Conservation (phyloP, 441 rosid genomes). For the Rhodomyrtus psidioides region DNA sequence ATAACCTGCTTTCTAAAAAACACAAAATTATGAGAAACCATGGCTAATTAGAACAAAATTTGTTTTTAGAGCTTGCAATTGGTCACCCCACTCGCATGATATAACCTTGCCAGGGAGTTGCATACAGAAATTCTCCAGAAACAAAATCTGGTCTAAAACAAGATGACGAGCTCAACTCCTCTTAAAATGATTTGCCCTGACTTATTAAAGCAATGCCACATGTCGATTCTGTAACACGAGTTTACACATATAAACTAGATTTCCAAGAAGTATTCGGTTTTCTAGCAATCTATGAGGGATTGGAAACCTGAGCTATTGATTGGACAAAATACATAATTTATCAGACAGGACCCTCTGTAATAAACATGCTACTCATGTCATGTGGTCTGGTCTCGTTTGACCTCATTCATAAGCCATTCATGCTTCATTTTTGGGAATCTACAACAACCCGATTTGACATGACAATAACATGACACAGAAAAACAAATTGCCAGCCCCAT, state of each 20-base stretch:
- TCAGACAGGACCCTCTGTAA: not conserved
- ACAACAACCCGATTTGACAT: not conserved
- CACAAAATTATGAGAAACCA: not conserved
- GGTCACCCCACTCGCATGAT: not conserved
- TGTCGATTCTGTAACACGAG: not conserved
- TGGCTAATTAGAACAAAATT: not conserved
- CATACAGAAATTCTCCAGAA: not conserved
- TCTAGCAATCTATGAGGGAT: not conserved
- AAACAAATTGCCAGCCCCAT: not conserved
- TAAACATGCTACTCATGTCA: not conserved
- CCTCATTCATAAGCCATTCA: not conserved
- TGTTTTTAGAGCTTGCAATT: not conserved
- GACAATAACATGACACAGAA: not conserved
- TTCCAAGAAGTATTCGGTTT: not conserved
- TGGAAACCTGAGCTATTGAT: not conserved
- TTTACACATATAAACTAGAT: not conserved
- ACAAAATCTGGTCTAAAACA: not conserved
- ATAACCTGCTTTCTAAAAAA: not conserved
- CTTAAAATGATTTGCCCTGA: not conserved
- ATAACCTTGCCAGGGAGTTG: not conserved
- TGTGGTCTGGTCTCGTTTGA: not conserved
- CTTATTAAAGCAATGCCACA: not conserved
- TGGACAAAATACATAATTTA: not conserved
- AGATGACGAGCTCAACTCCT: not conserved
- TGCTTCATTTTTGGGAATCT: not conserved